Evolutionary conservation across 140 eudicot species (phyloP), one percentile per base, ranked within the genome.

Genomic region (Flaveria floridana): DNA sequence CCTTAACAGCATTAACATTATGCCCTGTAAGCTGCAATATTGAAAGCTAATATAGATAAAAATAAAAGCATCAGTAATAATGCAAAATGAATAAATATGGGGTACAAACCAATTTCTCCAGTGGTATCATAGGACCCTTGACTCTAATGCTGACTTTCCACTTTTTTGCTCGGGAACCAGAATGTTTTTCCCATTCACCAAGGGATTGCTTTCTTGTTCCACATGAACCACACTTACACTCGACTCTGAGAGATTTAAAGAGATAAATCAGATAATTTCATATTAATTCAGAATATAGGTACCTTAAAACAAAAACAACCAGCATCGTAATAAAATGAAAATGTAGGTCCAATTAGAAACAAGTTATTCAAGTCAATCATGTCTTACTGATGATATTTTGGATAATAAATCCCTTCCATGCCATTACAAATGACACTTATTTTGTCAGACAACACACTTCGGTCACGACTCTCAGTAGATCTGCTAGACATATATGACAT

Each of bases 181-280:
- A 88, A 84, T 92, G 98, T 0, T 78, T 81, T 77, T 92, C 98
- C 98, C 98, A 93, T 79, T 85, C 89, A 83, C 88, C 74, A 19
- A 76, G 90, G 21, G 84, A 70, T 73, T 44, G 94, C 72, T 93
- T 93, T 73, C 55, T 83, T 73, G 84, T 70, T 70, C 98, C 98
- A 79, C 98, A 93, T 70, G 85, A 81, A 80, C 95, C 97, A 84
- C 98, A 93, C 65, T 11, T 83, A 67, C 96, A 93, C 74, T 88
- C 91, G 58, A 93, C 87, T 80, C 98, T 93, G 77, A 7, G 70
- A 72, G 68, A 11, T 34, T 34, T 34, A 34, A 34, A 34, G 41
- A 59, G 72, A 67, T 64, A 23, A 61, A 82, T 34, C 16, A 71
- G n/a, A 25, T 13, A 37, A 25, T 53, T 16, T 18, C 42, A 71